Percentiles rank a stretch among this genome's conserved stretches.
Conservation (phyloP, 192 early-diverging fungal genomes). For the Lunasporangiospora selenospora region DNA sequence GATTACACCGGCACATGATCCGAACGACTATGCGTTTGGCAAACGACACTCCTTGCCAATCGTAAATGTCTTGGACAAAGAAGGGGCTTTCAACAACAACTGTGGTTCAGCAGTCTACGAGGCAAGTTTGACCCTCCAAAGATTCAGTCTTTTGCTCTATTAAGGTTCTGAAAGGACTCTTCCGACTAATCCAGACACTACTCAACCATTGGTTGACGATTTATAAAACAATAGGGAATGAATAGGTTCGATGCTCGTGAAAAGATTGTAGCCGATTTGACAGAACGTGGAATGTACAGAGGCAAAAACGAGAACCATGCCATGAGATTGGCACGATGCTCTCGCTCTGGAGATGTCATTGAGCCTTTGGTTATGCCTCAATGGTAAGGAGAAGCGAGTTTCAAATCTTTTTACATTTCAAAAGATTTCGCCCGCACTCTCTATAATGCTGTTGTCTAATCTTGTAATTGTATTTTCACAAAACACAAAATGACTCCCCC, state of each 20-base stretch:
- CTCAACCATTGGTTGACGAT: constrained; percentile 64
- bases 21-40: constrained; percentile 89
- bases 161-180: not conserved
- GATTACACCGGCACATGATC: constrained; percentile 97
- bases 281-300: constrained; percentile 69
- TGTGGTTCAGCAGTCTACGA: constrained; percentile 64
- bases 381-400: constrained; percentile 69
- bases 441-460: too few relatives aligned
- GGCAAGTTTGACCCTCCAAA: constrained; percentile 44
- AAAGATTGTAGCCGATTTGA: constrained; percentile 70
- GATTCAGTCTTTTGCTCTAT: not conserved
- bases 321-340: constrained; percentile 75
- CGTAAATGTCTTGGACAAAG: constrained; percentile 85
- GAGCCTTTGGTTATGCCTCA: constrained; percentile 97
- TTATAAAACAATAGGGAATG: constrained; percentile 67
- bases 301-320: constrained; percentile 81
- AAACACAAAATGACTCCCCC: too few relatives aligned
- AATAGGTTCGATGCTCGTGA: constrained; percentile 86
- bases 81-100: constrained; percentile 81
- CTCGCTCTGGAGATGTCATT: constrained; percentile 92
- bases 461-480: not conserved
- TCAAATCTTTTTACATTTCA: too few relatives aligned
- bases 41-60: constrained; percentile 82
- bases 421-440: too few relatives aligned
- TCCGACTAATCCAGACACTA: too few relatives aligned